A percentile compares a stretch with the other conserved stretches of the same genome.
Conservation (phyloP, 352 stramenopile genomes). For the Phytopythium delawarense region DNA sequence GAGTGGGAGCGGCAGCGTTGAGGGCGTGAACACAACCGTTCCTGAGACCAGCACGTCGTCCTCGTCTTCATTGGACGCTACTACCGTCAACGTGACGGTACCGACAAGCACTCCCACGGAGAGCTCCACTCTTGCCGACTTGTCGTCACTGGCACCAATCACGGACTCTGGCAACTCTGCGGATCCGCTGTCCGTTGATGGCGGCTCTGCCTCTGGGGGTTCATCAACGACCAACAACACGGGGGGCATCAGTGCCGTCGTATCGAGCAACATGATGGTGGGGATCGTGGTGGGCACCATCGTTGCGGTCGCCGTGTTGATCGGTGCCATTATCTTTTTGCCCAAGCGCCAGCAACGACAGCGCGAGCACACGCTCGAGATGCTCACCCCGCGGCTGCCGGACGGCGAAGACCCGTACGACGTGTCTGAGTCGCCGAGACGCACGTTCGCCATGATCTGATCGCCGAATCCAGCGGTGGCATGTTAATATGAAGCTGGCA, state of each 20-base stretch:
- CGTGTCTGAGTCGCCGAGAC: constrained; percentile 14
- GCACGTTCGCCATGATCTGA: constrained; percentile 16
- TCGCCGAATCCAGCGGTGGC: too few species aligned
- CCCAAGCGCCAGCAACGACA: constrained; percentile 10
- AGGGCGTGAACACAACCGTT: neutral
- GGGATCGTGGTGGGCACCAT: constrained; percentile 28
- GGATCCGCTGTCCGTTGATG: constrained; percentile 14
- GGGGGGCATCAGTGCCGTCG: constrained; percentile 6
- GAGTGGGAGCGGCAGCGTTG: neutral
- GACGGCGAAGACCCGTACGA: constrained; percentile 20
- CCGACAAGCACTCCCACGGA: constrained; percentile 4
- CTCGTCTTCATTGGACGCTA: neutral
- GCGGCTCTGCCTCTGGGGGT: constrained; percentile 2
- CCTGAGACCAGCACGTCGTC: neutral
- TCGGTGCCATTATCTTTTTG: constrained; percentile 27
- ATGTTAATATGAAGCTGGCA: too few species aligned
- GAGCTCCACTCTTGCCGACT: neutral
- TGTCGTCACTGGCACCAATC: constrained; percentile 25
- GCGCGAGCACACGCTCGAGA: constrained; percentile 13
- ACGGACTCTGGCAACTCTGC: constrained; percentile 17
- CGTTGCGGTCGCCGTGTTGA: constrained; percentile 21
- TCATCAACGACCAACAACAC: constrained; percentile 11
- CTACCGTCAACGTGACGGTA: neutral
- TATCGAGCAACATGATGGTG: constrained; percentile 21
- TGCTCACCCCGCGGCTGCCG: constrained; percentile 17